Evolutionary conservation across 2,329 filamentous ascomycete genomes (phyloP).

Genomic region (Stachybotrys chlorohalonatus): DNA sequence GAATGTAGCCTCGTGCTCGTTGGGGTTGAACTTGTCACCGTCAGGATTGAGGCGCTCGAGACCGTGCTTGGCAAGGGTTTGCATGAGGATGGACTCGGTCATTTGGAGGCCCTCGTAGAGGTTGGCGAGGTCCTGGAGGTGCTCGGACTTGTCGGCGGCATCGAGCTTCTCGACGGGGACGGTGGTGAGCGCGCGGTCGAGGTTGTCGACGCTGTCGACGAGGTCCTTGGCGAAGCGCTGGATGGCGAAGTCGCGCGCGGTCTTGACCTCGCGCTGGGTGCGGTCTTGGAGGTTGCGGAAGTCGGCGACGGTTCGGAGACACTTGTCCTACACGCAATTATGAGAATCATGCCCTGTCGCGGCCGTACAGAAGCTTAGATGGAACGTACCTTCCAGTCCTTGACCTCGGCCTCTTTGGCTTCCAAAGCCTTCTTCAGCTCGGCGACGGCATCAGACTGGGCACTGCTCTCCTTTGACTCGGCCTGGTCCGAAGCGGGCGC

Average conservation of each 20-base stretch:
- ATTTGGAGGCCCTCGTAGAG: slow-evolving; percentile 89
- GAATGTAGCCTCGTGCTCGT: slow-evolving; percentile 93
- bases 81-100: slow-evolving; percentile 84
- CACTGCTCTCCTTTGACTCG: slow-evolving; percentile 16
- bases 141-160: slow-evolving; percentile 36
- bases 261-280: slow-evolving; percentile 80
- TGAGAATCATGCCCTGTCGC: too few species aligned
- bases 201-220: slow-evolving; percentile 91
- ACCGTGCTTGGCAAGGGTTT: slow-evolving; percentile 87
- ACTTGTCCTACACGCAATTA: slow-evolving; percentile 63
- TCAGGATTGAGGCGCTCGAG: slow-evolving; percentile 80
- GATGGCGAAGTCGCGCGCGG: slow-evolving; percentile 85
- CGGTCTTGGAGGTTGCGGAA: slow-evolving; percentile 98
- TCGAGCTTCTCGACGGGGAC: slow-evolving; percentile 68
- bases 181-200: slow-evolving; percentile 80
- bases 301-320: slow-evolving; percentile 86
- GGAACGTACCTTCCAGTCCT: slow-evolving; percentile 73
- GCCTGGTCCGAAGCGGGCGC: slow-evolving; percentile 16
- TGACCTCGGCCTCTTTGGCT: slow-evolving; percentile 40
- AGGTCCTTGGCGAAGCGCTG: slow-evolving; percentile 94
- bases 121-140: slow-evolving; percentile 63
- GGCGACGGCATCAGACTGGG: slow-evolving; percentile 25
- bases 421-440: slow-evolving; percentile 43
- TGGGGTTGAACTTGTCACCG: slow-evolving; percentile 87
- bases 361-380: too few species aligned